These are phyloP conservation scores for Tetrapisispora phaffii DNA, from an alignment of 805 yeast genomes.

Conservation along the genomic window DNA sequence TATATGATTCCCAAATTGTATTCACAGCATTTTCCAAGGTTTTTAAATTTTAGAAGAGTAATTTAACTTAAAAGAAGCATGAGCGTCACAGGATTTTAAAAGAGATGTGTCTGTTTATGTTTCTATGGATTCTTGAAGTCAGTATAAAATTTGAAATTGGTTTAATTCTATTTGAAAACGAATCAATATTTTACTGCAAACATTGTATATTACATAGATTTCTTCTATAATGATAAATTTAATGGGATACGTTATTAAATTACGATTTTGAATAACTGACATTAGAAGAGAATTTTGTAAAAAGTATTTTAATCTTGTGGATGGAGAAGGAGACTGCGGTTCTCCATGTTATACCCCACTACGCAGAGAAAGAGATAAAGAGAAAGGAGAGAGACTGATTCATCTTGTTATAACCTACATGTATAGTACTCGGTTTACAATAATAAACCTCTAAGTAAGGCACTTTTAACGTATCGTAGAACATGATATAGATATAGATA, in stretches of 20 bases:
- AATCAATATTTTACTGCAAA: background rate
- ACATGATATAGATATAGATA: too few species aligned
- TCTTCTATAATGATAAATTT: constrained; percentile 1
- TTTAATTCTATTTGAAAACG: too few species aligned
- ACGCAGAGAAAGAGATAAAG: too few species aligned
- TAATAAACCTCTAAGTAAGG: too few species aligned
- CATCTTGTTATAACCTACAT: too few species aligned
- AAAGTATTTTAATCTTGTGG: too few species aligned
- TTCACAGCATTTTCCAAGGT: background rate
- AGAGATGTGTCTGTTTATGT: background rate
- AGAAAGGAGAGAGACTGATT: too few species aligned
- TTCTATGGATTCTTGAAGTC: constrained; percentile 2
- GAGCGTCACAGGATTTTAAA: background rate
- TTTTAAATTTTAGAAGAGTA: constrained; percentile 1
- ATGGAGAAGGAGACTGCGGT: too few species aligned
- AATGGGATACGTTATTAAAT: constrained; percentile 2
- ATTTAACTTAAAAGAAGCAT: background rate
- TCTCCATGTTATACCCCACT: too few species aligned
- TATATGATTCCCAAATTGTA: background rate
- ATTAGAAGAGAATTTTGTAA: background rate
- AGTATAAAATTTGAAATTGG: background rate
- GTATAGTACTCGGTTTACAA: too few species aligned
- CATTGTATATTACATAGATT: constrained; percentile 1
- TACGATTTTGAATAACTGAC: background rate
- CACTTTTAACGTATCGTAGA: too few species aligned